Evolutionary conservation across 2,329 filamentous ascomycete genomes (phyloP), one percentile per base, ranked within the genome.

Genomic region (Aspergillus udagawae): DNA sequence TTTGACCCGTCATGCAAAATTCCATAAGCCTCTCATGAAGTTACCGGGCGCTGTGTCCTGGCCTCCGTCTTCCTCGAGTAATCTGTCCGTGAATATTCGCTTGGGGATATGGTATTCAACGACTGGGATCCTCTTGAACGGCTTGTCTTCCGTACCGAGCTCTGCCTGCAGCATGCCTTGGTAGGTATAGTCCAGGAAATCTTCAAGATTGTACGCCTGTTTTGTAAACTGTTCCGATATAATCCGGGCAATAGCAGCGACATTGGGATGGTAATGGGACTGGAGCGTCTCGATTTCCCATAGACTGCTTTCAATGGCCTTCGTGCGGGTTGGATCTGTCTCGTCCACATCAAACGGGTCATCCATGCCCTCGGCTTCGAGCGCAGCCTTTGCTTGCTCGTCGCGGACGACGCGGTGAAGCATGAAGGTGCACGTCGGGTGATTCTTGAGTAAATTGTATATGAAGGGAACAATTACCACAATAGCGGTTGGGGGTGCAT

Each of bases 221-320:
- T 99, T 99, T 2, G 94, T 99, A 73, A 97, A 99, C 73, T 97
- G 94, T 76, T 97, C 92, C 2, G 90, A 90, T 56, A 99, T 86
- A 62, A 99, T 96, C 75, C 92, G 94, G 48, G 92, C 89, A 64
- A 99, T 86, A 2, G 92, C 94, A 0, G 93, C 92, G 25, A 99
- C 91, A 66, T 97, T 99, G 14, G 95, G 94, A 71, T 99, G 94
- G 74, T 96, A 97, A 74, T 99, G 95, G 0, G 86, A 88, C 73
- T 95, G 91, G 56, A 97, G 79, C 57, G 91, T 92, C 59, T 95
- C 89, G 53, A 99, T 82, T 73, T 99, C 94, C 95, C 94, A 99
- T 7, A 99, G 77, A 72, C 89, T 92, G 74, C 91, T 96, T 57
- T 97, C 92, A 58, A 99, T 90, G 20, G 95, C 94, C 42, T 82